phyloP scores from a whole-genome alignment of 2,329 filamentous ascomycete genomes.

The Diaporthe velutina region DNA sequence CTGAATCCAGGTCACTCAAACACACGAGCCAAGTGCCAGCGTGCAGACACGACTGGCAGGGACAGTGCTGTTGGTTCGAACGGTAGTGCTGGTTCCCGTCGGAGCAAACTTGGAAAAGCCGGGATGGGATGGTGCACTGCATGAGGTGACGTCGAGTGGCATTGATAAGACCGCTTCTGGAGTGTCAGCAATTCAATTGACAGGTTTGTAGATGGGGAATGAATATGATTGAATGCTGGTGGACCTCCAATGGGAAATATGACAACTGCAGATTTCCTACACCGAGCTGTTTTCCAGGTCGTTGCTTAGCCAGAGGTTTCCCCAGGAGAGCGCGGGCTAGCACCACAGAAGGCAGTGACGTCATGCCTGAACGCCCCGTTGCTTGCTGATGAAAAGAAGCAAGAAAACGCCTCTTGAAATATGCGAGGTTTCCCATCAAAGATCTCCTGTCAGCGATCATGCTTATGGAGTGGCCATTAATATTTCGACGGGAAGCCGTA shows the following conservation, averaged over 20 bases:
- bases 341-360: not conserved
- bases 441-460: not conserved
- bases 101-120: constrained; percentile 18
- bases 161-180: not conserved
- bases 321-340: not conserved
- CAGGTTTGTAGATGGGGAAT: not conserved
- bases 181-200: constrained; percentile 20
- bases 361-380: not conserved
- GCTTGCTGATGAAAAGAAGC: not conserved
- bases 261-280: not conserved
- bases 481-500: not conserved
- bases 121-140: constrained; percentile 9
- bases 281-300: not conserved
- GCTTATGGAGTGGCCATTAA: not conserved
- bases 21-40: constrained; percentile 3
- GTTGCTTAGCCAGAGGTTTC: not conserved
- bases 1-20: not conserved
- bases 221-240: not conserved
- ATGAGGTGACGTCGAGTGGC: constrained; percentile 21
- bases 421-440: not conserved
- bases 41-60: constrained; percentile 7
- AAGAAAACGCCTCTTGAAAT: not conserved
- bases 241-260: not conserved
- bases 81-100: constrained; percentile 28
- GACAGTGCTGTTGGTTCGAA: constrained; percentile 11